Evolutionary conservation across 2,329 filamentous ascomycete species (phyloP), one percentile per base, ranked within the genome.

Genomic region (Paecilomyces variotii): DNA sequence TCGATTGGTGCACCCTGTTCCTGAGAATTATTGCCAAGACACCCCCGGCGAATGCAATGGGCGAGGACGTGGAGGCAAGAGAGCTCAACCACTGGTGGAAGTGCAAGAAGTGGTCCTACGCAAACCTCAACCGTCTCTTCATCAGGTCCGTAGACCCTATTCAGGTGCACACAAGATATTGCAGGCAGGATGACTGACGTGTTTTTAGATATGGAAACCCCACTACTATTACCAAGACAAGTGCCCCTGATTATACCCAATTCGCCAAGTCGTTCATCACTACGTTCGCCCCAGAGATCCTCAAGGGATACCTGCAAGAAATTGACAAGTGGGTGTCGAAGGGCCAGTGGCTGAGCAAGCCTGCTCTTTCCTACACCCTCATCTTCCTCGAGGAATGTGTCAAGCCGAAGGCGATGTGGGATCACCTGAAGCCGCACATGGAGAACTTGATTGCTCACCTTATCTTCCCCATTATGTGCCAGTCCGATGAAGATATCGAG

Each of bases 31-130:
- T 97, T 35, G 87, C 88, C 65, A 97, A 97, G 76, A 79, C 87
- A 25, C 86, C 90, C 35, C 94, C 94, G 3, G 82, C 88, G 58
- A 86, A 82, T 65, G 88, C 92, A 35, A 87, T 97, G 83, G 75
- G 81, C 59, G 91, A 95, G 60, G 90, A 90, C 61, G 78, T 88
- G 56, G 86, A 90, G 59, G 93, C 97, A 70, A 86, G 94, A 59
- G 94, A 97, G 76, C 84, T 88, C 68, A 92, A 96, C 72, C 91
- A 97, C 74, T 99, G 94, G 93, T 99, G 93, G 93, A 99, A 97
- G 80, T 90, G 92, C 63, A 97, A 97, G 86, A 99, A 99, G 77
- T 97, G 94, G 94, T 89, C 93, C 12, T 99, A 97, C 76, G 96
- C 94, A 70, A 97, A 97, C 75, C 78, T 99, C 67, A 99, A 99